Base-by-base conservation (phyloP, 2,329 filamentous ascomycete species). In the Trichoderma lentiforme region DNA sequence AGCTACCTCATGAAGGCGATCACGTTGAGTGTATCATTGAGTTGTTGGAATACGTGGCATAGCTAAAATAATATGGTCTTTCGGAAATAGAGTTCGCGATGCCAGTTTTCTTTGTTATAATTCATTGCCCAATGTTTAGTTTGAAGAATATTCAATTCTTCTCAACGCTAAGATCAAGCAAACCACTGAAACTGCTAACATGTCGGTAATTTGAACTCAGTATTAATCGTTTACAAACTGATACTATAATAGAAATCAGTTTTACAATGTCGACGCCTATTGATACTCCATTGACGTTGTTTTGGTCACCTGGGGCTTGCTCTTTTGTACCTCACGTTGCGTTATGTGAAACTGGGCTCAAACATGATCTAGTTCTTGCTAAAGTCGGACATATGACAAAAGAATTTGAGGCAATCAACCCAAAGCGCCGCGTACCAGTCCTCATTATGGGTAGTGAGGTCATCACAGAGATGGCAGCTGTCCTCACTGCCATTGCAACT, bases 1-100 rank as follows among this genome's bases (percentile, higher is more conserved):
- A 7, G 8, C 0, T 21, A 3, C 1, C 18, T 47, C 18, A 1
- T 4, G n/a, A 47, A 5, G 8, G 0, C 4, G 18, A 47, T 47
- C 18, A 21, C 8, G 5, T n/a, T n/a, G 7, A 1, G 8, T 47
- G 18, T n/a, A 47, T 21, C 43, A n/a, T 47, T 5, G 8, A 47
- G 18, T 4, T 47, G 7, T 47, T 47, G n/a, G 8, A 15, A n/a
- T 47, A 21, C 43, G 43, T 47, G 18, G 18, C 18, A 43, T 6
- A 15, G 9, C 8, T 18, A 7, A 43, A 43, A n/a, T 18, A 1
- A 43, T 43, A 14, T 3, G 18, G n/a, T 43, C 1, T 8, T n/a
- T 18, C 12, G 2, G 15, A 43, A 8, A 8, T 4, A n/a, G 6
- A 43, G 6, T 43, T 14, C 9, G 15, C 1, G 7, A 6, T 43